Evolutionary conservation across 352 stramenopile genomes (phyloP).

Genomic region (Elongisporangium senticosum): DNA sequence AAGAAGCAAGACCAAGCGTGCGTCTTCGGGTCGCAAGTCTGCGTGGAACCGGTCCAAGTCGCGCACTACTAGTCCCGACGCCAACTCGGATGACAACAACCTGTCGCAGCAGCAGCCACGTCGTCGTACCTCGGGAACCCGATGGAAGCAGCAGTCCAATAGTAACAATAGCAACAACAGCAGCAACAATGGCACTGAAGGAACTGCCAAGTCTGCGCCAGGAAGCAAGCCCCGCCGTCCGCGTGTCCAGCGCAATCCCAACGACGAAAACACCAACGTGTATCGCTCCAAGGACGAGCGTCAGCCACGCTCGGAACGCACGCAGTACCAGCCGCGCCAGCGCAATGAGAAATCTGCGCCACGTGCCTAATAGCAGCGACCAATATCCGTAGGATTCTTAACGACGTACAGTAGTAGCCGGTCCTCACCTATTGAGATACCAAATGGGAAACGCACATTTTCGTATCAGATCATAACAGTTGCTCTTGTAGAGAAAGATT

Average conservation of each 20-base stretch:
- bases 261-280: constrained; percentile 21
- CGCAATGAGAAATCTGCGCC: neutral
- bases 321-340: constrained; percentile 20
- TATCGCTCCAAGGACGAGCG: constrained; percentile 30
- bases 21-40: neutral
- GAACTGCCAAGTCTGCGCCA: constrained; percentile 1
- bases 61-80: neutral
- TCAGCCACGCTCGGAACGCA: constrained; percentile 28
- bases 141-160: constrained; percentile 31
- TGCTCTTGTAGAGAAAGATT: constrained; percentile 12
- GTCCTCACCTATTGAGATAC: neutral
- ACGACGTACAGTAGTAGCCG: neutral
- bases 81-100: neutral
- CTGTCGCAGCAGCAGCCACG: neutral
- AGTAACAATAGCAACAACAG: constrained; percentile 23
- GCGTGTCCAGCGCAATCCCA: constrained; percentile 18
- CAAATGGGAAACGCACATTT: neutral
- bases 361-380: neutral
- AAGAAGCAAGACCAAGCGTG: neutral
- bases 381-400: neutral
- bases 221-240: constrained; percentile 25
- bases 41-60: neutral
- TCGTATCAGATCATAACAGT: neutral
- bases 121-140: constrained; percentile 25
- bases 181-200: constrained; percentile 21